Conservation (phyloP, 495 filamentous ascomycete genomes). For the Penicillium diatomitis region DNA sequence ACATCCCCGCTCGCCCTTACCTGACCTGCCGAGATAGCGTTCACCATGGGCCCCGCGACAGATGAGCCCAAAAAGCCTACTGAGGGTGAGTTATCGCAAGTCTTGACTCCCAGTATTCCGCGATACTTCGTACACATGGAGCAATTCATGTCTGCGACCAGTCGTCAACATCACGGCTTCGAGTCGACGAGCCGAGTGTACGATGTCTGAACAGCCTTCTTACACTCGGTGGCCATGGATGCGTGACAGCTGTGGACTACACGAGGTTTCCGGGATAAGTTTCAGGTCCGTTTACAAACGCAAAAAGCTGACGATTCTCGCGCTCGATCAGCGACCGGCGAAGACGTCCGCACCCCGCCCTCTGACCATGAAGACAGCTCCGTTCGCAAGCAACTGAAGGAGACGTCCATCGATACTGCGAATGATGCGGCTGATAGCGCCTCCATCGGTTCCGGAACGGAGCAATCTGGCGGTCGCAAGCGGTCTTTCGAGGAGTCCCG, state of each 20-base stretch:
- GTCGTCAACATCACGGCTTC: too few relatives aligned
- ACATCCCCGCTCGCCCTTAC: too few relatives aligned
- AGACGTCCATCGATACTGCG: slow-evolving; percentile 45
- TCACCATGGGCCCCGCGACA: slow-evolving; percentile 4
- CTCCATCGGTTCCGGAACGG: slow-evolving; percentile 4
- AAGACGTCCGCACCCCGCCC: slow-evolving; percentile 21
- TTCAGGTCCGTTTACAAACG: neutral
- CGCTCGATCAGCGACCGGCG: slow-evolving; percentile 13
- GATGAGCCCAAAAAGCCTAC: slow-evolving; percentile 6
- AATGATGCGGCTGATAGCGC: neutral
- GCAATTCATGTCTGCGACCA: too few relatives aligned
- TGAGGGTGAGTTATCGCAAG: slow-evolving; percentile 3
- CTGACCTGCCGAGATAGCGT: slow-evolving; percentile 1
- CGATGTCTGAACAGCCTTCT: too few relatives aligned
- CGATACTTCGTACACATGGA: too few relatives aligned
- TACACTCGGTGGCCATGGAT: too few relatives aligned
- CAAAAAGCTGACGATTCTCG: slow-evolving; percentile 4
- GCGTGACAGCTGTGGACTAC: too few relatives aligned
- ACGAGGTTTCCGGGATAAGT: too few relatives aligned
- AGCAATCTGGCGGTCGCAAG: slow-evolving; percentile 37
- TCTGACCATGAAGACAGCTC: slow-evolving; percentile 47
- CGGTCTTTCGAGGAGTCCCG: slow-evolving; percentile 44
- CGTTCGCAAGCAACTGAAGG: slow-evolving; percentile 52
- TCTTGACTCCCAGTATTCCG: too few relatives aligned
- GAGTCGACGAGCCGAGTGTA: too few relatives aligned